Base-by-base conservation (phyloP, 116 monocot genomes). In the Iris pallida region DNA sequence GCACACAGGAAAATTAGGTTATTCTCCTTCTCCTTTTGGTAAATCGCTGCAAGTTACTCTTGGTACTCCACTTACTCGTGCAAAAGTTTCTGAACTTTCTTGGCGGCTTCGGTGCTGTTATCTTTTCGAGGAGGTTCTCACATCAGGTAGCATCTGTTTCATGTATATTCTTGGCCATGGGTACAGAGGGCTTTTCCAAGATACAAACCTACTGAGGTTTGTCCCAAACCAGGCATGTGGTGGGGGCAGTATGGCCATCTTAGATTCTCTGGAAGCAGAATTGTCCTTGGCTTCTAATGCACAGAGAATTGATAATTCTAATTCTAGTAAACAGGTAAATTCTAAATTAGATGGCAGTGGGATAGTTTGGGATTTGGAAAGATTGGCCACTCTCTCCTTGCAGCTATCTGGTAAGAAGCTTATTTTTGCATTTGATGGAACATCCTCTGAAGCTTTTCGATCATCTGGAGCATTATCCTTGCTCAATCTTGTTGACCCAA, bases 101-200 rank as follows among this genome's bases (percentile, higher is more conserved):
- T 99, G 99, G 94, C 88, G 78, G 63, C 71, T 99, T 59, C 86
- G 99, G 2, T 88, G 82, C 14, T 99, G 94, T 75, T 91, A 90
- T 88, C 93, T 99, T 43, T 99, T 99, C 73, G 99, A 99, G 75
- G 99, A 99, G 79, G 99, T 91, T 16, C 81, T 99, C 43, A 88
- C 99, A 13, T 79, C 99, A 63, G 88, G 94, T 41, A 82, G 84
- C 67, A 88, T 99, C 68, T 99, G 80, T 71, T 90, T 99, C 62
- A 99, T 99, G 90, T 93, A 86, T 65, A 86, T 99, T 86, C 81
- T 99, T 64, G 99, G 99, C n/a, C 93, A 63, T 76, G 93, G 99
- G 16, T 99, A 99, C 73, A 78, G 88, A 51, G 99, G 99, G 15
- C 68, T 99, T 46, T 99, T 99, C 71, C 99, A 93, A 80, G 99